A percentile compares a stretch with the other conserved stretches of the same genome.
Conservation (phyloP, 371 early-diverging fungal genomes). For the Chytridium lagenaria region DNA sequence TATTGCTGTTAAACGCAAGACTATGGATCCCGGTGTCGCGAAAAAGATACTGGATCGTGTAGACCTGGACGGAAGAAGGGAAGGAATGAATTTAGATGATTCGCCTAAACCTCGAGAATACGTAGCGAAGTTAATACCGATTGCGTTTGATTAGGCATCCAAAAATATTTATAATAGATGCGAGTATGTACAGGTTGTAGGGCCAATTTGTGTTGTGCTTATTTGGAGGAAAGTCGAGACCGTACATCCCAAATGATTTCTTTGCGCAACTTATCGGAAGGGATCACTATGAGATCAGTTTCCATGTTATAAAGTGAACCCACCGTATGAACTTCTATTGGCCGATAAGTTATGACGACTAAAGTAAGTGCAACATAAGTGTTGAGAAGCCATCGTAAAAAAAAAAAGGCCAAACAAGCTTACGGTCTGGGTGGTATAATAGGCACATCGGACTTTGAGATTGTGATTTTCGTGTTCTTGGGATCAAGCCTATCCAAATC, state of each 20-base stretch:
- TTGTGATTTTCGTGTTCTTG: neutral
- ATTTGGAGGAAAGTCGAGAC: neutral
- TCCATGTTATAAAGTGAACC: neutral
- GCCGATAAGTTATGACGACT: constrained; percentile 27
- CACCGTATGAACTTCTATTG: neutral
- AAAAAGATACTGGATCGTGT: neutral
- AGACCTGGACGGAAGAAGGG: neutral
- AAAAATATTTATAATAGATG: neutral
- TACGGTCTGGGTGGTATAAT: constrained; percentile 8
- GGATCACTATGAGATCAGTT: constrained; percentile 18
- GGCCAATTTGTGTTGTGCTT: neutral
- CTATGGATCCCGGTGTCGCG: neutral
- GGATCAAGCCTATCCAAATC: constrained; percentile 21
- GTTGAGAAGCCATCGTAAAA: neutral
- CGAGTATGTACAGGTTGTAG: neutral
- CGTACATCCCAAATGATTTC: constrained; percentile 32
- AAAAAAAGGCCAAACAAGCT: neutral
- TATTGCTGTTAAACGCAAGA: neutral
- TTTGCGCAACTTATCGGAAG: constrained; percentile 24
- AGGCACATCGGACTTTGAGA: neutral
- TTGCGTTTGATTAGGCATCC: constrained; percentile 4
- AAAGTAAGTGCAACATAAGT: neutral
- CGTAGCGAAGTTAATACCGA: neutral
- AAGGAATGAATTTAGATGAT: constrained; percentile 16
- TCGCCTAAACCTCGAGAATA: neutral